These are phyloP conservation scores for Cordyceps tenuipes DNA, from an alignment of 2,329 filamentous ascomycete species.

Conservation along the genomic window DNA sequence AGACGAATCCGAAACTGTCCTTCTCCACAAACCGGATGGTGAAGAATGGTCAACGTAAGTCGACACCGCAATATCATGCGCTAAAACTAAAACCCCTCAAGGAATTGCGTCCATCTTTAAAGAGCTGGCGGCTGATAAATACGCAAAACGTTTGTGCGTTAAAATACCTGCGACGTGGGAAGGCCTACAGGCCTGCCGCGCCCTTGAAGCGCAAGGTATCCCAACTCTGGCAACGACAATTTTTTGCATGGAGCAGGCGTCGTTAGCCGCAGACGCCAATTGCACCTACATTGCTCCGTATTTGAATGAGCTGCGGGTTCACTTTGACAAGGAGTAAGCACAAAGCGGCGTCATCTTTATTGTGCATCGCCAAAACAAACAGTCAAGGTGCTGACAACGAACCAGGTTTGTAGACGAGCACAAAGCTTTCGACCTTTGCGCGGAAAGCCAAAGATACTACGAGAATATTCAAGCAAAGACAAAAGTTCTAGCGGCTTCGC, in stretches of 20 bases:
- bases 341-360: neutral
- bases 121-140: neutral
- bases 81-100: neutral
- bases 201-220: slow-evolving; percentile 45
- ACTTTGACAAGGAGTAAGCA: slow-evolving; percentile 43
- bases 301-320: slow-evolving; percentile 56
- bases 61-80: no score
- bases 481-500: slow-evolving; percentile 46
- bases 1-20: slow-evolving; percentile 49
- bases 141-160: slow-evolving; percentile 45
- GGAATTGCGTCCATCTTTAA: neutral
- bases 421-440: slow-evolving; percentile 42
- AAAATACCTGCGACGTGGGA: slow-evolving; percentile 58
- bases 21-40: slow-evolving; percentile 42
- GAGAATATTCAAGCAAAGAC: slow-evolving; percentile 32
- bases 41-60: slow-evolving; percentile 24
- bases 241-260: slow-evolving; percentile 53
- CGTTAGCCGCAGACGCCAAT: slow-evolving; percentile 45
- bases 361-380: neutral
- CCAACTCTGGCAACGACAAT: slow-evolving; percentile 54
- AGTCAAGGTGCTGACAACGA: neutral
- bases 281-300: slow-evolving; percentile 59
- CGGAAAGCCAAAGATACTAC: slow-evolving; percentile 45
- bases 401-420: slow-evolving; percentile 38
- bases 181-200: slow-evolving; percentile 50